Evolutionary conservation across 352 stramenopile species (phyloP).

Genomic region (Phytopythium litorale): DNA sequence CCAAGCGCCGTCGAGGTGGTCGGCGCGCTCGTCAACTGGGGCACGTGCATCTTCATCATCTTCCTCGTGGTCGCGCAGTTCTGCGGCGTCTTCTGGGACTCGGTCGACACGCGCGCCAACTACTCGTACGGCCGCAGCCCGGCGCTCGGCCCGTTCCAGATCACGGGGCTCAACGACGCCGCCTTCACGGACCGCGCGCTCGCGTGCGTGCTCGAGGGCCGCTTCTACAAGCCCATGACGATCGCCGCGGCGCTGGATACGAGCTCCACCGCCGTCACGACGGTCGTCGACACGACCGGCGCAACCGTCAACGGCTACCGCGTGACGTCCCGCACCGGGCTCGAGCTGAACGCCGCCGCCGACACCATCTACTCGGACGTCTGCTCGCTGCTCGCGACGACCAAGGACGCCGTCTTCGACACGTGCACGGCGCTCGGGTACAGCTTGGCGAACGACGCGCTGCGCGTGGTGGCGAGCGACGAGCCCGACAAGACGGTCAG

Average conservation of each 20-base stretch:
- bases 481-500: slow-evolving; percentile 19
- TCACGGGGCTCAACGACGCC: slow-evolving; percentile 37
- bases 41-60: slow-evolving; percentile 23
- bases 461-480: slow-evolving; percentile 24
- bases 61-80: slow-evolving; percentile 24
- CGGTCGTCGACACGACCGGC: slow-evolving; percentile 2
- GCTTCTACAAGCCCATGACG: slow-evolving; percentile 28
- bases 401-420: slow-evolving; percentile 19
- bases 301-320: slow-evolving; percentile 18
- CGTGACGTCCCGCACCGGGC: slow-evolving; percentile 10
- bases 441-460: slow-evolving; percentile 7
- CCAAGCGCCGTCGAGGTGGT: background rate
- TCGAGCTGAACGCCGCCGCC: slow-evolving; percentile 14
- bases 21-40: slow-evolving; percentile 22
- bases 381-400: slow-evolving; percentile 21
- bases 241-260: slow-evolving; percentile 25
- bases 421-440: slow-evolving; percentile 29
- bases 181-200: slow-evolving; percentile 40
- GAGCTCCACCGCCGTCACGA: background rate
- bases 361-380: slow-evolving; percentile 18
- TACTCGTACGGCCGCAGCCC: slow-evolving; percentile 17
- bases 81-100: slow-evolving; percentile 26
- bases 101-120: slow-evolving; percentile 2
- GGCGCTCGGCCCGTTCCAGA: slow-evolving; percentile 10
- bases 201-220: slow-evolving; percentile 33